Evolutionary conservation across 331 rosid species (phyloP).

Genomic region (Cydonia oblonga): DNA sequence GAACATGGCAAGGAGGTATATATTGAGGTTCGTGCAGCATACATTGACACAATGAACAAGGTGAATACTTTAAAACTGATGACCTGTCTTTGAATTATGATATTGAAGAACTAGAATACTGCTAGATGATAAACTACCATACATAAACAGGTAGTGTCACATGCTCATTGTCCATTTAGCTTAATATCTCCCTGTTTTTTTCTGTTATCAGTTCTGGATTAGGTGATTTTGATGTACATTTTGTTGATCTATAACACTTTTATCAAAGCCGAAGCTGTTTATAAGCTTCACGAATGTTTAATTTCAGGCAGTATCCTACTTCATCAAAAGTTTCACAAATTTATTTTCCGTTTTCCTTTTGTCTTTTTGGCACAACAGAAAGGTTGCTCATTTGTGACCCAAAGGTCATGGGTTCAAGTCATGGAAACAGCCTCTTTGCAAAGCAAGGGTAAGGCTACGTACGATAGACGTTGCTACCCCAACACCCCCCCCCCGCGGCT

Average conservation of each 20-base stretch:
- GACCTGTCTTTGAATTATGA: slow-evolving; percentile 10
- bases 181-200: neutral
- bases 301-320: neutral
- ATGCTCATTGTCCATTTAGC: neutral
- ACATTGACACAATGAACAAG: slow-evolving; percentile 96
- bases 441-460: too few relatives aligned
- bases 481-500: too few relatives aligned
- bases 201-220: neutral
- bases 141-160: neutral
- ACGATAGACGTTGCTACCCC: too few relatives aligned
- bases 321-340: neutral
- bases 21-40: slow-evolving; percentile 82
- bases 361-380: too few relatives aligned
- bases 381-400: too few relatives aligned
- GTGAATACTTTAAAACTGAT: slow-evolving; percentile 19
- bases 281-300: neutral
- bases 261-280: neutral
- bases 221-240: neutral
- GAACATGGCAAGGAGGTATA: slow-evolving; percentile 91
- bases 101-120: neutral
- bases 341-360: neutral
- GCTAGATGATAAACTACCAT: neutral
- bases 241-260: neutral
- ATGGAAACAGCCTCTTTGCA: too few relatives aligned
- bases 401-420: too few relatives aligned